A percentile compares a stretch with the other conserved stretches of the same genome.
These are phyloP conservation scores for Phalaenopsis aphrodite DNA, from an alignment of 106 monocot species.

Conservation along the genomic window DNA sequence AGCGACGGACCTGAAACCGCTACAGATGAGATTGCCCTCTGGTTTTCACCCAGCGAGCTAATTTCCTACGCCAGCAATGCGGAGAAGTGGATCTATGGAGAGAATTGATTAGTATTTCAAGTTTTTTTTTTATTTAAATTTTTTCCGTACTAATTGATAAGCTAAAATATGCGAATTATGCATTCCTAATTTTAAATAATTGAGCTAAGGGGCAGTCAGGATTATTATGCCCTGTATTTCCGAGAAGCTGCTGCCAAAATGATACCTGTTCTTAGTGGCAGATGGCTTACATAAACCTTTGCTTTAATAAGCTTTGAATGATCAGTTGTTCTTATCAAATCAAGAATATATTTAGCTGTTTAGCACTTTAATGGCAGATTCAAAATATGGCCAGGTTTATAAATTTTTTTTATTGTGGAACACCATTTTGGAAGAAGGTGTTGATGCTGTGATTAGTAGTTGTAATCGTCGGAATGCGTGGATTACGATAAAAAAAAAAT, in stretches of 20 bases:
- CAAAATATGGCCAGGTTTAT: too few species aligned
- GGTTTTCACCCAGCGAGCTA: constrained; percentile 42
- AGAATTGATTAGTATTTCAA: constrained; percentile 10
- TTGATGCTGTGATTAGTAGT: too few species aligned
- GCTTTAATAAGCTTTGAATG: too few species aligned
- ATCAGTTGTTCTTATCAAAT: neutral
- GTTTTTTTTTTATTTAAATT: neutral
- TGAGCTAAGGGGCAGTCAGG: neutral
- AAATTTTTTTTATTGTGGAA: too few species aligned
- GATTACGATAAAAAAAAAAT: too few species aligned
- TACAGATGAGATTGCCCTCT: constrained; percentile 41
- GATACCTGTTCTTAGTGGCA: neutral
- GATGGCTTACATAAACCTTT: neutral
- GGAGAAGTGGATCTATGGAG: constrained; percentile 53
- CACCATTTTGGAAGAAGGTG: too few species aligned
- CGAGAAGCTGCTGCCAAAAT: neutral
- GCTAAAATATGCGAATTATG: neutral
- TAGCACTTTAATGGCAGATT: neutral
- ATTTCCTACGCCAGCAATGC: constrained; percentile 36
- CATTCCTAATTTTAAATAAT: too few species aligned
- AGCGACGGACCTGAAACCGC: constrained; percentile 64
- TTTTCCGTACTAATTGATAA: neutral
- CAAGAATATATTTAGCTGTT: neutral
- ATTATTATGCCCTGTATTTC: neutral
- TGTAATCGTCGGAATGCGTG: too few species aligned